Evolutionary conservation across 805 yeast genomes (phyloP), one percentile per base, ranked within the genome.

Genomic region (Lipomyces yamanashiensis): DNA sequence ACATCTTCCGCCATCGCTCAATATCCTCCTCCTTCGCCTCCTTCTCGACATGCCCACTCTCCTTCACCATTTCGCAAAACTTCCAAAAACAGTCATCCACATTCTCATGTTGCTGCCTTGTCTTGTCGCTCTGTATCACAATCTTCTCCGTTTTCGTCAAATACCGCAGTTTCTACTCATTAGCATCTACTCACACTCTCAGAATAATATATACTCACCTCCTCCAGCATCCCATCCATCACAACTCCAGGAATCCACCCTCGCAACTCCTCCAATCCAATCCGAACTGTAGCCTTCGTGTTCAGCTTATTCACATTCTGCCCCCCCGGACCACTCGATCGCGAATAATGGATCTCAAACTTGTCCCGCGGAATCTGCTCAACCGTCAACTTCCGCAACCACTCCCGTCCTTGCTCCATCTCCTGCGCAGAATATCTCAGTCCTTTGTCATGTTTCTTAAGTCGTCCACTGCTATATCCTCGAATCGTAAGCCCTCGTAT

Each of bases 291-390:
- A 7, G 92, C 90, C 70, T 89, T 87, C 1, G 89, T 81, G 37
- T 78, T 80, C 61, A 77, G 80, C 70, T 90, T 90, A 74, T 90
- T 90, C 10, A 90, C 96, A 71, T 90, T 87, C 70, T 90, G 96
- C 0, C 96, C 96, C 0, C 96, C 96, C 0, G 96, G 90, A 0
- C 96, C 96, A 40, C 92, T 84, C 0, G 95, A 82, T 62, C 92
- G 74, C 58, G 85, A 78, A 71, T 76, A 87, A 3, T 79, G 67
- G 1, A 82, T 71, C 1, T 76, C 75, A 69, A 87, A 86, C 15
- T 74, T 69, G 17, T 73, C 67, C 13, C 76, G 72, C 0, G 89
- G 90, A 1, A 87, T 77, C 7, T 72, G 60, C 1, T 63, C 37
- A 7, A 72, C 70, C 0, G 70, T 66, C 60, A 80, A 74, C 0